Evolutionary conservation across 2,329 filamentous ascomycete species (phyloP).

Genomic region (Plenodomus biglobosus): DNA sequence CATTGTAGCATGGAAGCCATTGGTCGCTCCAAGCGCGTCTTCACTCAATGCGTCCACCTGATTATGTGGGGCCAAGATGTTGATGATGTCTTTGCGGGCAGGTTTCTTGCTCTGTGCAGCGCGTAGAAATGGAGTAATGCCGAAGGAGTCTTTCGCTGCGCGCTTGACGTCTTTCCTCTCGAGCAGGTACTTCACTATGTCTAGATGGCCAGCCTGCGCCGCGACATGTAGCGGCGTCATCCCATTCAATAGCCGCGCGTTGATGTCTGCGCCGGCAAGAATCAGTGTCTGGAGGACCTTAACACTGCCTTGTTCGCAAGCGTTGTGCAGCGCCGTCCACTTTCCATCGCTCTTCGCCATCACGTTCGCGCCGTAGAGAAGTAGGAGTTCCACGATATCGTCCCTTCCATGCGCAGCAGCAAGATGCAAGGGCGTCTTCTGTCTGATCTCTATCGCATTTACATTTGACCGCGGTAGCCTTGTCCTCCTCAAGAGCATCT

Average conservation of each 20-base stretch:
- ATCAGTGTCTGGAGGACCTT: constrained; percentile 38
- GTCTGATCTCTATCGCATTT: constrained; percentile 37
- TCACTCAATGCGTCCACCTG: constrained; percentile 42
- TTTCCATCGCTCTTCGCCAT: constrained; percentile 40
- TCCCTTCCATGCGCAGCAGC: constrained; percentile 39
- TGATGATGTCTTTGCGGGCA: constrained; percentile 45
- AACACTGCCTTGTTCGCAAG: constrained; percentile 36
- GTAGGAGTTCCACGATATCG: constrained; percentile 40
- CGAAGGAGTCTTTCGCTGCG: constrained; percentile 47
- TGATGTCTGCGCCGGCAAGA: constrained; percentile 35
- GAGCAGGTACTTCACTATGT: constrained; percentile 43
- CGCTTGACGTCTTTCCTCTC: constrained; percentile 41
- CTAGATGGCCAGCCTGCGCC: constrained; percentile 39
- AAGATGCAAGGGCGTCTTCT: constrained; percentile 43
- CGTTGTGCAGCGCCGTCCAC: constrained; percentile 41
- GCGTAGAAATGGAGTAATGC: constrained; percentile 48
- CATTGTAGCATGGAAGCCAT: constrained; percentile 44
- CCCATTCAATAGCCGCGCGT: constrained; percentile 37
- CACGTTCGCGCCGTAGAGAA: constrained; percentile 34
- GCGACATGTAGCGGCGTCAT: constrained; percentile 45
- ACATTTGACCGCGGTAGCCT: constrained; percentile 33
- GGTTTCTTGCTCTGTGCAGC: constrained; percentile 44
- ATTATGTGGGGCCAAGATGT: constrained; percentile 46
- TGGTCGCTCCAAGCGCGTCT: constrained; percentile 39
- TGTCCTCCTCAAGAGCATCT: constrained; percentile 48